These are phyloP conservation scores for Wallacemonas sp. DNA, from an alignment of 208 protist genomes.

Conservation along the genomic window DNA sequence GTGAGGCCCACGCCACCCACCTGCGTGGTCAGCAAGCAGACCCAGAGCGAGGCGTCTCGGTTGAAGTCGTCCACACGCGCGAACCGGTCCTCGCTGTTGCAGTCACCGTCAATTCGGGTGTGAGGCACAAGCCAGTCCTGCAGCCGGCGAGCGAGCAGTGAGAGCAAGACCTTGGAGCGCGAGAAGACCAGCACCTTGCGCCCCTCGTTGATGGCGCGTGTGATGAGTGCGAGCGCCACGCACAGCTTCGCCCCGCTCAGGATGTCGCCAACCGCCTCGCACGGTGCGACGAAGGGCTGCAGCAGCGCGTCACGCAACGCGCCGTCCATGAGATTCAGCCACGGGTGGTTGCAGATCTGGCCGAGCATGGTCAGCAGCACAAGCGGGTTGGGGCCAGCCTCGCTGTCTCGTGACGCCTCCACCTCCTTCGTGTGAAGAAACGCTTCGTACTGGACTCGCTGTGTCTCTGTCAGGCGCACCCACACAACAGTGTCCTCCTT, in stretches of 20 bases:
- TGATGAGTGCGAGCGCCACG: conserved; percentile 54
- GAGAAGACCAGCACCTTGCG: conserved; percentile 82
- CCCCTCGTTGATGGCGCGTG: conserved; percentile 32
- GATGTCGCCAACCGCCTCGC: conserved; percentile 55
- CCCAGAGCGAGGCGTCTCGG: conserved; percentile 31
- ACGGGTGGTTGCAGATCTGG: conserved; percentile 81
- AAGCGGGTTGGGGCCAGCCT: conserved; percentile 36
- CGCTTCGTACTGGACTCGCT: conserved; percentile 62
- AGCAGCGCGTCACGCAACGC: conserved; percentile 45
- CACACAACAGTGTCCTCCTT: conserved; percentile 86
- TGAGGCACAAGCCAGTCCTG: conserved; percentile 37
- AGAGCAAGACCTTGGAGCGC: conserved; percentile 69
- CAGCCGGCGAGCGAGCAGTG: conserved; percentile 51
- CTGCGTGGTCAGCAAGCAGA: conserved; percentile 96
- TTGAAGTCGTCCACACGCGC: conserved; percentile 89
- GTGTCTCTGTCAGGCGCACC: conserved; percentile 59
- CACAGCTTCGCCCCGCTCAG: conserved; percentile 63
- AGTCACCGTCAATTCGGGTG: conserved; percentile 72
- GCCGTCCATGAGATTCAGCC: conserved; percentile 62
- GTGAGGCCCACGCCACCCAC: conserved; percentile 98
- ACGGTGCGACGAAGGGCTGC: conserved; percentile 26
- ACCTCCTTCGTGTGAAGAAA: conserved; percentile 41
- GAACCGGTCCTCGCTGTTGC: conserved; percentile 38
- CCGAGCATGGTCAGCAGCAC: conserved; percentile 65
- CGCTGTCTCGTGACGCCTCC: not conserved